Percentiles rank a stretch among this genome's conserved stretches.
Evolutionary conservation across 495 filamentous ascomycete species (phyloP).

Genomic region (Aspergillus kassunensis): DNA sequence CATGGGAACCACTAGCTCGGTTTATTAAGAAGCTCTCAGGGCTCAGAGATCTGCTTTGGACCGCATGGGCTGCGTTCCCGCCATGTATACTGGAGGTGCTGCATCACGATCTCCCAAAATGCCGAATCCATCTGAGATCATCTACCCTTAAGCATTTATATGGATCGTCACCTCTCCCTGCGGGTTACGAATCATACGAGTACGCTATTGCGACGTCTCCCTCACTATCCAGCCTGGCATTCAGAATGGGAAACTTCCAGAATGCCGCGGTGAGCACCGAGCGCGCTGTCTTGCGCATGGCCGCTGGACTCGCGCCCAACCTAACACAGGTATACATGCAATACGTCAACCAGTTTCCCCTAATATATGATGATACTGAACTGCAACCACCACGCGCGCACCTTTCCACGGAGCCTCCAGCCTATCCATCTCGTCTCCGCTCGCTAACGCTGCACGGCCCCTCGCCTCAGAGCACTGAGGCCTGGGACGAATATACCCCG

Average conservation of each 20-base stretch:
- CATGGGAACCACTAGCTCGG: slow-evolving; percentile 1
- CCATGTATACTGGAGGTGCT: slow-evolving; percentile 5
- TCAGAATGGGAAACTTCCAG: neutral
- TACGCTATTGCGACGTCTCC: slow-evolving; percentile 2
- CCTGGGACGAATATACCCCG: neutral
- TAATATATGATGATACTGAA: slow-evolving; percentile 1
- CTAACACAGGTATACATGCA: slow-evolving; percentile 5
- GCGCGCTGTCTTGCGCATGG: slow-evolving; percentile 2
- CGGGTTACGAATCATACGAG: neutral
- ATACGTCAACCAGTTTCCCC: neutral
- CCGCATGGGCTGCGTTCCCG: neutral
- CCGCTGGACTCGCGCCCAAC: neutral
- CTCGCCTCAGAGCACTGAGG: neutral
- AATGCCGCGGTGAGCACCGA: neutral
- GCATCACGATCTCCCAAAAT: neutral
- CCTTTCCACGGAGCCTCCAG: neutral
- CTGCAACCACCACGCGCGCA: slow-evolving; percentile 1
- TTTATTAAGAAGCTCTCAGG: slow-evolving; percentile 1
- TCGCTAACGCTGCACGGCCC: neutral
- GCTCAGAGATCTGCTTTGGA: slow-evolving; percentile 2
- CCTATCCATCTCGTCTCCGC: neutral
- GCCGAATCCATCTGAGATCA: neutral
- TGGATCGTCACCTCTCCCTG: neutral
- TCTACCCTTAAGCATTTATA: neutral
- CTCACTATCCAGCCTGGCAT: neutral